Percentiles rank a stretch among this genome's conserved stretches.
Conservation (phyloP, 176 grass and related monocot species). For the Phoenix dactylifera region DNA sequence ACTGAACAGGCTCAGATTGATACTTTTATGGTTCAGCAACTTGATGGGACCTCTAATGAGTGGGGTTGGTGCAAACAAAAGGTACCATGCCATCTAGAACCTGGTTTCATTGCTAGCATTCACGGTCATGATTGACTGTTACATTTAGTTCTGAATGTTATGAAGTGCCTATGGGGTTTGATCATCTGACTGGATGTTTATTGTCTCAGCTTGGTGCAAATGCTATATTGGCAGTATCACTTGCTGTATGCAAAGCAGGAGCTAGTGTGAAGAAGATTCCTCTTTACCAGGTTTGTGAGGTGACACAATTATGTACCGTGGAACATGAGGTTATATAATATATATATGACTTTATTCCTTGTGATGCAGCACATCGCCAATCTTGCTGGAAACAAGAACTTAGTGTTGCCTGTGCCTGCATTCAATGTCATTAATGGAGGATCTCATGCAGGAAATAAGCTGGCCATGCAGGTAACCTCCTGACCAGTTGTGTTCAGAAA, state of each 20-base stretch:
- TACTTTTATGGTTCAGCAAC: conserved; percentile 89
- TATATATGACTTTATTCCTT: no score
- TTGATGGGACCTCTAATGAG: conserved; percentile 88
- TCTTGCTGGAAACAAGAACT: conserved; percentile 75
- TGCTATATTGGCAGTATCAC: conserved; percentile 79
- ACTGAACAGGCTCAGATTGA: conserved; percentile 64
- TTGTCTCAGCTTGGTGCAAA: conserved; percentile 77
- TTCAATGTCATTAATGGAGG: conserved; percentile 99
- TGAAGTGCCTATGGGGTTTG: not conserved
- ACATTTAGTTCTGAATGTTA: not conserved
- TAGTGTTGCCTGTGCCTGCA: conserved; percentile 85
- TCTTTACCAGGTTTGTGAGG: conserved; percentile 42
- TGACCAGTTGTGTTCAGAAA: not conserved
- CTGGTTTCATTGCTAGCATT: no score
- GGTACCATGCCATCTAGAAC: conserved; percentile 15
- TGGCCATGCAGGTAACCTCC: conserved; percentile 73
- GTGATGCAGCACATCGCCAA: conserved; percentile 73
- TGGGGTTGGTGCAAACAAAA: conserved; percentile 99
- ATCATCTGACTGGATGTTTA: not conserved
- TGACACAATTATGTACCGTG: no score
- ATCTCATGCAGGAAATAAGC: conserved; percentile 95
- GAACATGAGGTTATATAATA: no score
- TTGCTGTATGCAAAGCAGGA: conserved; percentile 88
- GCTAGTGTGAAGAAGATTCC: conserved; percentile 67
- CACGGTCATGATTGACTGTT: not conserved